Percentiles rank a stretch among this genome's conserved stretches.
These are phyloP conservation scores for Xylariaceae sp. DNA, from an alignment of 2,329 filamentous ascomycete species.

Conservation along the genomic window DNA sequence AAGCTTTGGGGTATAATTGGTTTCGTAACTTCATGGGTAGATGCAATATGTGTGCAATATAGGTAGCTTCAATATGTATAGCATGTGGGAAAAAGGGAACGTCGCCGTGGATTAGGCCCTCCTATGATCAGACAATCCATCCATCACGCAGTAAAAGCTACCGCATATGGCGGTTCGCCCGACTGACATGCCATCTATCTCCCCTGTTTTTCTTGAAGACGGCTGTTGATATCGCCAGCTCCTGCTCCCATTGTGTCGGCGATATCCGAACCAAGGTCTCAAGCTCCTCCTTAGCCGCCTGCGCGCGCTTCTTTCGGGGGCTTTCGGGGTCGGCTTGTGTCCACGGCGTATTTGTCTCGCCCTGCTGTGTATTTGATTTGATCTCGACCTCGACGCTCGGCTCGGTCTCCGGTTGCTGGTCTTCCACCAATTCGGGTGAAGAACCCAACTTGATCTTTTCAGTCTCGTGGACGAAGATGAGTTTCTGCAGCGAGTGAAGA, in stretches of 20 bases:
- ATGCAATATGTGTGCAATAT: no score
- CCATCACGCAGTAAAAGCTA: no score
- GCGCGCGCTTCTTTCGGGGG: constrained; percentile 29
- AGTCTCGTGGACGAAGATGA: constrained; percentile 31
- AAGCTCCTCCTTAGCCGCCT: constrained; percentile 30
- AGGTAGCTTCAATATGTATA: no score
- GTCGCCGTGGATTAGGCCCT: not conserved
- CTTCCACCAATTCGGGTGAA: constrained; percentile 27
- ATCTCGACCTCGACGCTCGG: constrained; percentile 19
- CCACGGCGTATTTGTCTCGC: constrained; percentile 17
- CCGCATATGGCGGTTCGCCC: not conserved
- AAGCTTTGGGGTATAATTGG: no score
- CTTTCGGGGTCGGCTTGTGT: constrained; percentile 10
- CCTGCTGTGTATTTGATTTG: constrained; percentile 19
- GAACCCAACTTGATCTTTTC: constrained; percentile 25
- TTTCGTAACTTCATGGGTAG: no score
- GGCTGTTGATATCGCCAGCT: constrained; percentile 29
- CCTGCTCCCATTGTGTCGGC: constrained; percentile 28
- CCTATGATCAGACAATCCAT: no score
- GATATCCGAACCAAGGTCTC: constrained; percentile 30
- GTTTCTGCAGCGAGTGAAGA: constrained; percentile 25
- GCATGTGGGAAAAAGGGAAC: not conserved
- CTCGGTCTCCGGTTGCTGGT: constrained; percentile 19
- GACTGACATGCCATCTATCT: constrained; percentile 21
- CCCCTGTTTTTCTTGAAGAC: constrained; percentile 26